These are phyloP conservation scores for Elaeis guineensis DNA, from an alignment of 176 grass and related monocot species.

Conservation along the genomic window DNA sequence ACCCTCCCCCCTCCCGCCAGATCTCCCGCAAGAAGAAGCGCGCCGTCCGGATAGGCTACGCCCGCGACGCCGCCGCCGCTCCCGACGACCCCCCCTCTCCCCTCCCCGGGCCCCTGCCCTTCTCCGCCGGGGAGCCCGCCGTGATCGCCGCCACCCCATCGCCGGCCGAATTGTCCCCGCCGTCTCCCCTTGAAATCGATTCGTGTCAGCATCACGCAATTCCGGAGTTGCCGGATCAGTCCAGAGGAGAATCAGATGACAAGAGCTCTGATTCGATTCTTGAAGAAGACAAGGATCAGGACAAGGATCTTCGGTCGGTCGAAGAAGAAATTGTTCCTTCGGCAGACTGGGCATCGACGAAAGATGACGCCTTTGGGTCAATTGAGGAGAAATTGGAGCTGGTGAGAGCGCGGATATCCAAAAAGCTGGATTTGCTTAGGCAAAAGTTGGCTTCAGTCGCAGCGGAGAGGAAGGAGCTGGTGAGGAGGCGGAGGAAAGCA, in stretches of 20 bases:
- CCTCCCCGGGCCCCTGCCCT: too few relatives aligned
- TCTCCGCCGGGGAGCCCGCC: too few relatives aligned
- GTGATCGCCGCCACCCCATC: too few relatives aligned
- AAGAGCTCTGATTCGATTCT: not conserved
- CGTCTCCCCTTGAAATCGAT: too few relatives aligned
- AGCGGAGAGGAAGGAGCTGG: slow-evolving; percentile 63
- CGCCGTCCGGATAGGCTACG: slow-evolving; percentile 89
- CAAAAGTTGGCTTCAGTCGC: slow-evolving; percentile 33
- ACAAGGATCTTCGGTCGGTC: not conserved
- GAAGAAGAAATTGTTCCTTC: not conserved
- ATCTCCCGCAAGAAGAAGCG: slow-evolving; percentile 90
- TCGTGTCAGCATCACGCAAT: too few relatives aligned
- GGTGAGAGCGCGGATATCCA: slow-evolving; percentile 54
- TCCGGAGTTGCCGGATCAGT: too few relatives aligned
- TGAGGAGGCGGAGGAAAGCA: slow-evolving; percentile 40
- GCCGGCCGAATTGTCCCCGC: too few relatives aligned
- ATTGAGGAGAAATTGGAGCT: slow-evolving; percentile 49
- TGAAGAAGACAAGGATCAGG: not conserved
- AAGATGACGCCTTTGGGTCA: slow-evolving; percentile 4
- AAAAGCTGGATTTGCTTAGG: slow-evolving; percentile 50
- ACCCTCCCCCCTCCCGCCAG: slow-evolving; percentile 25
- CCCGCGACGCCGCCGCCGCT: slow-evolving; percentile 39
- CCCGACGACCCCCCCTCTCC: not conserved
- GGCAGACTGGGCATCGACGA: not conserved
- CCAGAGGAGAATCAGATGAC: slow-evolving; percentile 2